Evolutionary conservation across 2,329 filamentous ascomycete species (phyloP), one percentile per base, ranked within the genome.

Genomic region (Colletotrichum orchidophilum): DNA sequence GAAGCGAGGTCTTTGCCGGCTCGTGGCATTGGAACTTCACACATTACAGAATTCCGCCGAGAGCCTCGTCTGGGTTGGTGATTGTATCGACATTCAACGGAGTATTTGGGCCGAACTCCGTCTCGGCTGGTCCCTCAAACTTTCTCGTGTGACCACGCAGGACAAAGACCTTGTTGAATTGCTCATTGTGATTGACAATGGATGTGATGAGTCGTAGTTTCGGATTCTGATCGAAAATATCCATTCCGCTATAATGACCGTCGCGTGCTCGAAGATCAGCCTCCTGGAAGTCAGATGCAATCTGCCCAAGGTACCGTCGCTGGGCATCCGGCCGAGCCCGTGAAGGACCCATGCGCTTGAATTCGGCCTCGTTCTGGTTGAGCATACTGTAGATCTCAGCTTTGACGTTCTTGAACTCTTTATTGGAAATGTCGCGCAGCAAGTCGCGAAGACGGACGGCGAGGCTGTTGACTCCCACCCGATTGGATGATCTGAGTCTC

Each of bases 341-440:
- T 0, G 80, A 70, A 3, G 75, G 69, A 0, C 83, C 83, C 76
- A 85, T 77, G 0, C 18, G 68, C 0, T 78, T 66, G 1, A 82
- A 75, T 0, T 72, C 39, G 0, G 33, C 24, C 71, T 54, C 9
- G 72, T 70, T 0, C 55, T 52, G 18, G 1, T 33, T 35, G 5
- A 73, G 35, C 31, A 57, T 12, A 27, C 61, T 50, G n/a, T 54
- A 29, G 6, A 72, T 26, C 12, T 63, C 59, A 11, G 24, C 13
- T 2, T 55, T 35, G 26, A 73, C 62, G 8, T 71, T 55, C 52
- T 63, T 63, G 49, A 66, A 63, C 27, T 71, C 63, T 21, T 71
- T 66, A 52, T 81, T 83, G 7, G 84, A 82, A 0, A 85, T 78
- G 0, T 84, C 80, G 35, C 80, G 77, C 0, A 87, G 77, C 0